Percentiles rank a stretch among this genome's conserved stretches.
phyloP scores from a whole-genome alignment of 192 early-diverging fungal species.

The Chytriomyces sp. region DNA sequence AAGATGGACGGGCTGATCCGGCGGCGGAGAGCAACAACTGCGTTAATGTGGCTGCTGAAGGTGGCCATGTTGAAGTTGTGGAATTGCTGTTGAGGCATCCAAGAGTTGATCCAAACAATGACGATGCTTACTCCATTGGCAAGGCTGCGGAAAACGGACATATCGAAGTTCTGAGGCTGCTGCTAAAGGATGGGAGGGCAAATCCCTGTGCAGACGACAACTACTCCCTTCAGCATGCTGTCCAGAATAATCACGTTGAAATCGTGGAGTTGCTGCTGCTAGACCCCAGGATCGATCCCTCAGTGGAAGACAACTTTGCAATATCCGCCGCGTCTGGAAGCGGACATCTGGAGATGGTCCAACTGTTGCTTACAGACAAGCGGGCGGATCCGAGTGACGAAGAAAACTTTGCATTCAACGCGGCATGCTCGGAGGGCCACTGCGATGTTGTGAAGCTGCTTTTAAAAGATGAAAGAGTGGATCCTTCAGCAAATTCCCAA shows the following conservation, averaged over 20 bases:
- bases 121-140: background rate
- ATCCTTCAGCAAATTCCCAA: constrained; percentile 13
- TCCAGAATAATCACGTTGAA: background rate
- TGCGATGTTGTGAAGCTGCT: constrained; percentile 18
- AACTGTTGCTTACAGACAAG: background rate
- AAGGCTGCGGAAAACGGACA: background rate
- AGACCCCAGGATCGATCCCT: background rate
- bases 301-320: constrained; percentile 1
- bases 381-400: background rate
- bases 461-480: constrained; percentile 29
- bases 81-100: background rate
- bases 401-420: background rate
- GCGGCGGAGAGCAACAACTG: background rate
- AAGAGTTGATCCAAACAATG: background rate
- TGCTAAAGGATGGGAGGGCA: background rate
- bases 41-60: background rate
- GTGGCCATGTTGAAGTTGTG: constrained; percentile 18
- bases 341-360: background rate
- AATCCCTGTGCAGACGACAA: background rate
- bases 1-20: constrained; percentile 20
- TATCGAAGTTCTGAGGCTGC: constrained; percentile 1
- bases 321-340: background rate
- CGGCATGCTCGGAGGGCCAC: constrained; percentile 17
- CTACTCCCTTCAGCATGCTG: background rate
- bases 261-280: background rate